Base-by-base conservation (phyloP, 176 grass and related monocot genomes). In the Oryza punctata region DNA sequence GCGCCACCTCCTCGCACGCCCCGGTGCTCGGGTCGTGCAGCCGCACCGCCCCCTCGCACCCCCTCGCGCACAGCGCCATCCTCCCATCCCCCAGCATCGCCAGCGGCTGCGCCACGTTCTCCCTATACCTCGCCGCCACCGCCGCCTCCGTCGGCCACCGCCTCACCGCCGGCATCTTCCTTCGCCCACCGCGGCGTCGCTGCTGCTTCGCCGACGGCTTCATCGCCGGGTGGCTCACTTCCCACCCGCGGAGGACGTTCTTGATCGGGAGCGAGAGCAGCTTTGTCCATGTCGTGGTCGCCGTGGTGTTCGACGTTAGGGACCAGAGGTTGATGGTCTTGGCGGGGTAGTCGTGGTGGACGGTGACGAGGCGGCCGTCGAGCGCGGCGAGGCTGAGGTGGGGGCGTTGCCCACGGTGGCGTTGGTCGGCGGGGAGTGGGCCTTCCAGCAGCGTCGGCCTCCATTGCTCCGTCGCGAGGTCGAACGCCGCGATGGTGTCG, bases 401-500 rank as follows among this genome's bases (percentile, higher is more conserved):
- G 19, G 6, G 37, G 5, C 50, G 37, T 1, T 38, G 37, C 37
- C 37, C 37, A 7, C 37, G 37, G 37, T 38, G 37, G 37, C 37
- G 37, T 7, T 38, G 37, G 37, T 38, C 37, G 7, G 37, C 37
- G 37, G 37, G 35, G 21, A 77, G 21, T 1, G 19, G 84, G 76
- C 38, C 77, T 3, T 3, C 4, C 14, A 40, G 16, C 4, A 57
- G 26, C 6, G 23, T 12, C 2, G 32, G 63, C 24, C 46, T 60
- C 78, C 78, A 81, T 5, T 60, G 5, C 49, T 87, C 85, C 8
- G 25, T 75, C 5, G 59, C 71, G 6, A 87, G 70, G 64, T 87
- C 71, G 10, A 81, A 87, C 5, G 18, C 18, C 12, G 28, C 23
- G 6, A 83, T 49, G 60, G 9, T 37, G 72, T 75, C 71, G 4